Base-by-base conservation (phyloP, 208 protist species). In the Trypanosoma scelopori region DNA sequence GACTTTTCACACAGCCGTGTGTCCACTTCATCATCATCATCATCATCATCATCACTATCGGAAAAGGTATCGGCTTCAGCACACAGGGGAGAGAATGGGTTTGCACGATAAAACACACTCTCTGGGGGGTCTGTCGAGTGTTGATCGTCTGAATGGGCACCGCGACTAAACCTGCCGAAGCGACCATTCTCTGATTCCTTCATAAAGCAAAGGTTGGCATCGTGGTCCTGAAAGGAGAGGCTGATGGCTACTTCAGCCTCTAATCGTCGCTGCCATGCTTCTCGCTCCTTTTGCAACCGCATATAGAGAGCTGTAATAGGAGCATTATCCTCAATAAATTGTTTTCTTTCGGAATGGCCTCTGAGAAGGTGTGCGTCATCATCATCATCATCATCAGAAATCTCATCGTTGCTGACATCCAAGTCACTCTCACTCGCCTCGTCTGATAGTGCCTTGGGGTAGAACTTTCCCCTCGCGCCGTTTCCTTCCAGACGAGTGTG, bases 141-240 rank as follows among this genome's bases (percentile, higher is more conserved):
- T 37, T 11, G 32, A 9, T 37, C 32, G 9, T 37, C 32, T 9
- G 9, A 37, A 37, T 37, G 32, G 32, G 5, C 9, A 9, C 32
- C 3, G 9, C 5, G 32, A 37, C 5, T 37, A 37, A 37, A 37
- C 3, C 32, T 37, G 32, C 32, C 32, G 9, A 37, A 9, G 32
- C 32, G 9, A 37, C 32, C 9, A 3, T 3, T 9, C 2, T n/a
- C 15, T 6, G 32, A 56, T 27, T 39, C 37, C 13, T 5, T 25
- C 18, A 27, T 16, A 35, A 3, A n/a, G 3, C 20, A 1, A 12
- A 61, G 13, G 39, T 59, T 58, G 1, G 86, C 80, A 61, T 92
- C 86, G n/a, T 52, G 43, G 69, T 92, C 86, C 11, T 85, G 83
- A 47, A 71, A 51, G 16, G n/a, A 43, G 76, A 89, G 74, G 16